Conservation (phyloP, 2,329 filamentous ascomycete genomes). For the Pseudovirgaria hyperparasitica region DNA sequence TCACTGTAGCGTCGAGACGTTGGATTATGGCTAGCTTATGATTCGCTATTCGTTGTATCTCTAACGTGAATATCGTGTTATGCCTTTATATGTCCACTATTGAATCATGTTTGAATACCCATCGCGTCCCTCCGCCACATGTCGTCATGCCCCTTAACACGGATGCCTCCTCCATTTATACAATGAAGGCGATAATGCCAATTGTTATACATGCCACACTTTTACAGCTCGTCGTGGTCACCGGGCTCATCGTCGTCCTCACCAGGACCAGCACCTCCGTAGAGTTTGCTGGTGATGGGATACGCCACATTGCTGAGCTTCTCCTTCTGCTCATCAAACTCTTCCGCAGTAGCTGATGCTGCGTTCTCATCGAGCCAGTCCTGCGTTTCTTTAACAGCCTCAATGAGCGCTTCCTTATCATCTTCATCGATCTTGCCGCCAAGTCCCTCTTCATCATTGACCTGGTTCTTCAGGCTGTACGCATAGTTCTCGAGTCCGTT, state of each 20-base stretch:
- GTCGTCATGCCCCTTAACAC: no score
- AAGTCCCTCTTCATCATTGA: slow-evolving; percentile 90
- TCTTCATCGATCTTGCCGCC: slow-evolving; percentile 98
- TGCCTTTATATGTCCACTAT: no score
- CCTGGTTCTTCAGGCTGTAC: slow-evolving; percentile 98
- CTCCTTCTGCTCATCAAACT: slow-evolving; percentile 99
- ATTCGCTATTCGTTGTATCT: no score
- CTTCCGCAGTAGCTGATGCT: slow-evolving; percentile 71
- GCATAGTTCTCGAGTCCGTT: slow-evolving; percentile 99
- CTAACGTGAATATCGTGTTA: no score
- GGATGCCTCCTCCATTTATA: no score
- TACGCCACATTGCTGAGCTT: slow-evolving; percentile 94
- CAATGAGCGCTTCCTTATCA: slow-evolving; percentile 92
- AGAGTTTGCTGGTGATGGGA: slow-evolving; percentile 98
- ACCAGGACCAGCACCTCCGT: slow-evolving; percentile 47
- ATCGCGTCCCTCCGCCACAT: no score
- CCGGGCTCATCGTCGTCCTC: slow-evolving; percentile 53
- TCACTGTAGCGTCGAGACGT: no score
- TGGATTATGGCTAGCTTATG: no score
- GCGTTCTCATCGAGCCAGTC: slow-evolving; percentile 97
- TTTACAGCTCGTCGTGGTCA: slow-evolving; percentile 38
- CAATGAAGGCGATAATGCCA: no score
- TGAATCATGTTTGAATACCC: no score
- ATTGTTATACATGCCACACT: background rate
- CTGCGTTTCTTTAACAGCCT: slow-evolving; percentile 91